Percentiles rank a stretch among this genome's conserved stretches.
phyloP scores from a whole-genome alignment of 805 yeast genomes.

The Candida suzukii region DNA sequence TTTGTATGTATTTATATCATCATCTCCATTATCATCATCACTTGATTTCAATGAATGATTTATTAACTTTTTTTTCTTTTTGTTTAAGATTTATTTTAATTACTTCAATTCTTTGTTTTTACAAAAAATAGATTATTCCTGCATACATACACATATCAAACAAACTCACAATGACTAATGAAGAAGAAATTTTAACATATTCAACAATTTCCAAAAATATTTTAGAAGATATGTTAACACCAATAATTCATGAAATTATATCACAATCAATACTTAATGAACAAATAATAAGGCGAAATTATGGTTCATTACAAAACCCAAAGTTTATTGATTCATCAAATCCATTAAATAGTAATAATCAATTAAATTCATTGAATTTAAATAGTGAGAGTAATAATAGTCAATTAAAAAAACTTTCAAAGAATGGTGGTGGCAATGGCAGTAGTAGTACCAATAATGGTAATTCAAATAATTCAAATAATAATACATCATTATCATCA shows the following conservation, averaged over 20 bases:
- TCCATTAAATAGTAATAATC: not conserved
- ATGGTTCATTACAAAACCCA: slow-evolving; percentile 22
- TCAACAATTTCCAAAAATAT: slow-evolving; percentile 23
- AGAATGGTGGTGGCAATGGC: no score
- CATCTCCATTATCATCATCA: no score
- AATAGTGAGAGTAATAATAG: no score
- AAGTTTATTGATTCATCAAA: slow-evolving; percentile 14
- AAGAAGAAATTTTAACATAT: slow-evolving; percentile 17
- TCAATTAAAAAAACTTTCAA: no score
- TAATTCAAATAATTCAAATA: no score
- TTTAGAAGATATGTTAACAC: slow-evolving; percentile 25
- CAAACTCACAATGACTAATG: slow-evolving; percentile 4
- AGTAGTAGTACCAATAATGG: no score
- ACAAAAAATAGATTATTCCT: not conserved
- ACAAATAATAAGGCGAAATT: slow-evolving; percentile 21
- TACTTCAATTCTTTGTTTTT: no score
- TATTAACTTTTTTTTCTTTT: no score
- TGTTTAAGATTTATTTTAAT: no score
- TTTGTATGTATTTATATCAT: no score
- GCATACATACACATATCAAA: not conserved
- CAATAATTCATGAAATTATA: slow-evolving; percentile 26
- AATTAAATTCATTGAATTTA: not conserved
- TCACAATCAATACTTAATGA: slow-evolving; percentile 23
- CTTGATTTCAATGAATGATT: no score
- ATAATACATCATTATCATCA: no score